Evolutionary conservation across 371 early-diverging fungal genomes (phyloP), one percentile per base, ranked within the genome.

Genomic region (Mortierella polycephala): DNA sequence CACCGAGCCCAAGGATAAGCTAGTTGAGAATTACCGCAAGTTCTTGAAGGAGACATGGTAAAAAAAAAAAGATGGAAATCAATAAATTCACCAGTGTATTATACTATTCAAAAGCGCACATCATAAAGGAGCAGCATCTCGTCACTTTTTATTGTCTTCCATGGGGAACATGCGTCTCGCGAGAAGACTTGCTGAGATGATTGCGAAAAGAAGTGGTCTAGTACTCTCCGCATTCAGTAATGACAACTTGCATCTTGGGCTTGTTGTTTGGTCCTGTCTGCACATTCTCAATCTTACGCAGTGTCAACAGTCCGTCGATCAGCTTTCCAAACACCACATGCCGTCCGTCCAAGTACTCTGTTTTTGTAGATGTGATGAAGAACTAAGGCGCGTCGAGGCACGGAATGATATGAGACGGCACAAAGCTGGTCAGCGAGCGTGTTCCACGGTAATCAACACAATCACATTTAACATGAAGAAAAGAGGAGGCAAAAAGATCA

Each of bases 251-350:
- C n/a, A 96, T 68, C 74, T 92, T 95, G 5, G 97, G 97, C 16
- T 90, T 85, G 85, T 97, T 96, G 71, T 96, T 92, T 0, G 91
- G 90, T 13, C 95, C 97, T 7, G 95, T 96, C 14, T 92, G 91
- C 6, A 98, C 96, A 74, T 95, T 96, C 81, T 95, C 90, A 65
- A 98, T 96, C 82, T 95, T 96, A 62, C 94, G 87, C 23, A 97
- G 85, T 5, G 96, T 94, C 76, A 96, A 83, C 44, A 95, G 82
- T 37, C 97, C 98, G 81, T 96, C 96, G 40, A 95, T 85, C 12
- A 99, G 87, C 54, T 93, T 87, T 47, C 98, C 96, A 87, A 95
- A 94, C 1, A 95, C 95, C 58, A 92, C 91, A 76, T 99, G 98
- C 83, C 96, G 96, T 10, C 94, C 95, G 76, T 98, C 96, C 74